phyloP scores from a whole-genome alignment of 441 rosid species.

The Breynia disticha region DNA sequence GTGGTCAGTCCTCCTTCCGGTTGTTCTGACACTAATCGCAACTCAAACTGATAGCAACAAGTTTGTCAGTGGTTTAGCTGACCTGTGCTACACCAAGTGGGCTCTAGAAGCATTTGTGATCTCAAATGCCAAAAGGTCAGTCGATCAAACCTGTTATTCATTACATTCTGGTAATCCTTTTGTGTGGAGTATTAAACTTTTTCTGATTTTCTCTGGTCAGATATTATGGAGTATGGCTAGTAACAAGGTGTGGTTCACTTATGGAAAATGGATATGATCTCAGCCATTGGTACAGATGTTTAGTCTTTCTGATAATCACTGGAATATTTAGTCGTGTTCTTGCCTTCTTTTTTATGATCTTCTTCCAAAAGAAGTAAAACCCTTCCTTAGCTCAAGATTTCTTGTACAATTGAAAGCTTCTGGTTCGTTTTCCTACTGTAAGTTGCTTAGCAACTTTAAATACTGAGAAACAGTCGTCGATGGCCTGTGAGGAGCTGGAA shows the following conservation, averaged over 20 bases:
- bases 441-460: neutral
- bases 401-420: conserved; percentile 16
- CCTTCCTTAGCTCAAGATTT: conserved; percentile 2
- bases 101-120: conserved; percentile 94
- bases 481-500: no score
- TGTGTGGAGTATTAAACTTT: neutral
- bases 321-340: conserved; percentile 46
- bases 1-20: conserved; percentile 99
- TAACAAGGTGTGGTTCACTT: conserved; percentile 82
- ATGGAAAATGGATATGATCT: conserved; percentile 54
- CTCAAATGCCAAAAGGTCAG: conserved; percentile 81
- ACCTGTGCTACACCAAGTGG: conserved; percentile 81
- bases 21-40: conserved; percentile 79
- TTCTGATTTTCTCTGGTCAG: conserved; percentile 21
- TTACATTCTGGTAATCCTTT: neutral
- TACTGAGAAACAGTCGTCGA: neutral
- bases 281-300: conserved; percentile 48
- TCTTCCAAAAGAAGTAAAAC: conserved; percentile 48
- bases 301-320: conserved; percentile 35
- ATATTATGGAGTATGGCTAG: conserved; percentile 85
- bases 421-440: neutral
- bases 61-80: conserved; percentile 26
- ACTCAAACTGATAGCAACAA: conserved; percentile 32
- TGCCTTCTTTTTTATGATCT: conserved; percentile 57
- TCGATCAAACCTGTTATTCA: neutral